phyloP scores from a whole-genome alignment of 352 stramenopile genomes.

The Phytophthora citrophthora region DNA sequence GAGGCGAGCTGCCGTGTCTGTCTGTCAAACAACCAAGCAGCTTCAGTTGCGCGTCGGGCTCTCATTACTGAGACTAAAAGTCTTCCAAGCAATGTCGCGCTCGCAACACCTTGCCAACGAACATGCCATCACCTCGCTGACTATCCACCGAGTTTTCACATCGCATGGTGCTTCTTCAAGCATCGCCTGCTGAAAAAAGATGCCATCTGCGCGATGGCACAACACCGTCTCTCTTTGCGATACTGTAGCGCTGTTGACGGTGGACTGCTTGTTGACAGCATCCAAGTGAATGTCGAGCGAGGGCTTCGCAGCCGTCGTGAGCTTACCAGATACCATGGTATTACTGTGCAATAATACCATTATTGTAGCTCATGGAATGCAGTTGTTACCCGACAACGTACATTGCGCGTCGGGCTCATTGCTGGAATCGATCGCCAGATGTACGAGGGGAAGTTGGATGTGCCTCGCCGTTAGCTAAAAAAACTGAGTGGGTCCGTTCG shows the following conservation, averaged over 20 bases:
- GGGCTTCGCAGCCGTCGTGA: conserved; percentile 2
- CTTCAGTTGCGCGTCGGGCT: conserved; percentile 12
- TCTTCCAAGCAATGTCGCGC: conserved; percentile 12
- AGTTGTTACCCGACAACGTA: conserved; percentile 8
- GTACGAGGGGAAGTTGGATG: conserved; percentile 16
- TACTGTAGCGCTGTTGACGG: conserved; percentile 6
- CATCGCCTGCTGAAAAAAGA: conserved; percentile 29
- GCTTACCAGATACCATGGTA: neutral
- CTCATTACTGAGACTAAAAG: conserved; percentile 4
- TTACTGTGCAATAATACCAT: neutral
- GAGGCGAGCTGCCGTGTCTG: conserved; percentile 13
- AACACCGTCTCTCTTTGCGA: conserved; percentile 21
- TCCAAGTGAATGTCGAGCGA: conserved; percentile 6
- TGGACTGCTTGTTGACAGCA: conserved; percentile 12
- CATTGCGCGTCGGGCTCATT: conserved; percentile 21
- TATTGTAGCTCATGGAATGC: neutral
- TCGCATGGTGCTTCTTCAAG: conserved; percentile 18
- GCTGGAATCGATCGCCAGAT: conserved; percentile 11
- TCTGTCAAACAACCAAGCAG: conserved; percentile 26
- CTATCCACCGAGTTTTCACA: conserved; percentile 26
- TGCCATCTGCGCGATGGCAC: conserved; percentile 19
- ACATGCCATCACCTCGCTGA: neutral
- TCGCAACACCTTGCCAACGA: conserved; percentile 5
- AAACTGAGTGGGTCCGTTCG: conserved; percentile 18
- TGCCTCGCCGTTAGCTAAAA: conserved; percentile 4